Percentiles rank a stretch among this genome's conserved stretches.
Conservation (phyloP, 2,329 filamentous ascomycete genomes). For the Epicoccum sorghinum region DNA sequence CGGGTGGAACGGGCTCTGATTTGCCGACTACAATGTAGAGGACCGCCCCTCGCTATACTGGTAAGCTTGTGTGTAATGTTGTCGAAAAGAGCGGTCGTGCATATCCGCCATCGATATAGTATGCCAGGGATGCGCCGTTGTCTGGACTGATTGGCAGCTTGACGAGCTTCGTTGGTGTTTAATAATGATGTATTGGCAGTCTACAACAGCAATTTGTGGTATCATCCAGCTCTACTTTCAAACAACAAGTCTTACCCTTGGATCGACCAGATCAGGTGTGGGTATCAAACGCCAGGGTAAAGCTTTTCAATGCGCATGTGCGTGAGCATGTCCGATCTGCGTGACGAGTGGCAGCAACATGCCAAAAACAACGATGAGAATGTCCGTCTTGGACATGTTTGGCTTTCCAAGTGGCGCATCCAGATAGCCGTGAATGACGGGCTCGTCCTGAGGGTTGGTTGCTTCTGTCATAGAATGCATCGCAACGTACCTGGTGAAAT, state of each 20-base stretch:
- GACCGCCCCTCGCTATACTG: background rate
- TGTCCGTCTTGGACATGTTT: conserved; percentile 58
- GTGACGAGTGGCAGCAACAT: conserved; percentile 81
- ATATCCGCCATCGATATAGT: background rate
- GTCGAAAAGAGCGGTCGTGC: background rate
- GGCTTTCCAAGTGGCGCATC: conserved; percentile 57
- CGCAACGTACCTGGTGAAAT: conserved; percentile 77
- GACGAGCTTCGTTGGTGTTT: background rate
- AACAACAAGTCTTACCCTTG: background rate
- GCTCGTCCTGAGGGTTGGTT: conserved; percentile 42
- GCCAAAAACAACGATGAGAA: conserved; percentile 70
- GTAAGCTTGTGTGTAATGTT: background rate
- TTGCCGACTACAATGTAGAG: background rate
- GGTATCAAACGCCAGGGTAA: conserved; percentile 3
- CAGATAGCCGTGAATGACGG: conserved; percentile 58
- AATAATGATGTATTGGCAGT: conserved; percentile 8
- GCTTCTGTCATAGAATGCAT: conserved; percentile 98
- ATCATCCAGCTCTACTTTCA: conserved; percentile 5
- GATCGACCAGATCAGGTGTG: background rate
- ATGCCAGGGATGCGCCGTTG: background rate
- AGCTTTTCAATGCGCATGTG: conserved; percentile 54
- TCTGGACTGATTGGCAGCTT: background rate
- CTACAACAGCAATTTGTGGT: conserved; percentile 13
- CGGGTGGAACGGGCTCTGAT: background rate
- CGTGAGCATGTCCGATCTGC: conserved; percentile 71